Base-by-base conservation (phyloP, 176 grass and related monocot genomes). In the Otatea glauca region DNA sequence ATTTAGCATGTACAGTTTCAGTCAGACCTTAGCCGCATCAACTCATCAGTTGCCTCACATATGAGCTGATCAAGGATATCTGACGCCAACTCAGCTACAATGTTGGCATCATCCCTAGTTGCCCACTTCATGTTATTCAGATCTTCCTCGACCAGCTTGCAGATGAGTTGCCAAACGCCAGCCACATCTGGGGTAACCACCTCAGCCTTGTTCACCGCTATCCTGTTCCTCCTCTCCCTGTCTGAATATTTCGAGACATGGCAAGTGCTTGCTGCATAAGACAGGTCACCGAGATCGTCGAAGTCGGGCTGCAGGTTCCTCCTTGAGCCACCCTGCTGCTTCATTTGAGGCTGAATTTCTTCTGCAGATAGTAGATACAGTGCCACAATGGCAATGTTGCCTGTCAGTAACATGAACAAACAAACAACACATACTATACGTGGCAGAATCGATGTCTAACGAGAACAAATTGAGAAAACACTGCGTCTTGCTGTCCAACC, bases 21-120 rank as follows among this genome's bases (percentile, higher is more conserved):
- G 79, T 1, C 17, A 11, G 13, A 55, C 15, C 4, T 50, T 47
- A 35, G 74, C 47, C n/a, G 21, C 27, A 77, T 20, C 1, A 95
- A 61, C 55, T 88, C 86, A 48, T 34, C 74, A 7, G 77, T 11
- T 64, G 72, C 32, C 37, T 94, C 90, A 21, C 10, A n/a, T 7
- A 92, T 48, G 45, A 95, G 75, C 24, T 78, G 66, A 61, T 90
- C 86, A 55, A 92, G 70, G 27, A 90, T 55, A 7, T 23, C 83
- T 5, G 42, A 24, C 6, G 48, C 90, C 13, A 92, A 67, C 18
- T 68, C 79, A 0, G 79, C 65, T 43, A 56, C 83, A 2, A 84
- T 41, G 24, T 81, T 20, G 24, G 16, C 25, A 14, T 5, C 72
- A 34, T 78, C 75, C 12, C 65, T 83, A 4, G 35, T 2, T 9